These are phyloP conservation scores for Cylindrodendrum hubeiense DNA, from an alignment of 2,329 filamentous ascomycete species.

Conservation along the genomic window DNA sequence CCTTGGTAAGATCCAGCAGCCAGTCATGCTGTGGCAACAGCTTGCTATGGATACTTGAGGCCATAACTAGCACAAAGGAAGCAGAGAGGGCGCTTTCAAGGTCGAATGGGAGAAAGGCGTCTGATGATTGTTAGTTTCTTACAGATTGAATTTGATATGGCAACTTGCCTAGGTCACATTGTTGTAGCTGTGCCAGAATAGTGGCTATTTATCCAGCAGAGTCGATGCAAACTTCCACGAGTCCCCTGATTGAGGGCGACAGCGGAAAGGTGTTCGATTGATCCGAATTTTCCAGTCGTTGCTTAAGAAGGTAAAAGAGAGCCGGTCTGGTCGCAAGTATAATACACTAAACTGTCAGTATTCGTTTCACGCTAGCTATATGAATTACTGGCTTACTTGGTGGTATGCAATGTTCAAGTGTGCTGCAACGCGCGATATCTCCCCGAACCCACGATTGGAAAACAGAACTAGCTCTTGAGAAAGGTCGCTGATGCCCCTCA, in stretches of 20 bases:
- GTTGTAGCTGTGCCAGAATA: slow-evolving; percentile 17
- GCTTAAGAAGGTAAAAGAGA: slow-evolving; percentile 19
- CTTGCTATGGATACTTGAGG: slow-evolving; percentile 12
- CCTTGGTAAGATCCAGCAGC: slow-evolving; percentile 6
- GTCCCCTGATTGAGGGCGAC: slow-evolving; percentile 10
- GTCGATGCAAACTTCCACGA: slow-evolving; percentile 18
- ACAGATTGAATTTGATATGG: neutral
- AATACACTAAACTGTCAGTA: slow-evolving; percentile 9
- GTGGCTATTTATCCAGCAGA: slow-evolving; percentile 17
- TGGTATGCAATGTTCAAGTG: slow-evolving; percentile 21
- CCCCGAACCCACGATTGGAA: slow-evolving; percentile 14
- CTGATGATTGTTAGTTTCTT: neutral
- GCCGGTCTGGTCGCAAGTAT: slow-evolving; percentile 17
- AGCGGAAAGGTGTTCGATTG: neutral
- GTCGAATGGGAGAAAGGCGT: slow-evolving; percentile 24
- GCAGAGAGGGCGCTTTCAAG: slow-evolving; percentile 22
- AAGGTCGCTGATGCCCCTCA: slow-evolving; percentile 13
- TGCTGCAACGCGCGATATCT: slow-evolving; percentile 19
- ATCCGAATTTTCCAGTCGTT: neutral
- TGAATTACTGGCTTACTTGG: neutral
- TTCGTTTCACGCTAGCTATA: neutral
- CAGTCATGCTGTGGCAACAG: slow-evolving; percentile 9
- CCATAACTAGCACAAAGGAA: slow-evolving; percentile 20
- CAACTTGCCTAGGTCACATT: slow-evolving; percentile 11
- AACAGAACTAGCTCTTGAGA: slow-evolving; percentile 7